Conservation (phyloP, 345 rosid genomes). For the Cochlearia excelsa region DNA sequence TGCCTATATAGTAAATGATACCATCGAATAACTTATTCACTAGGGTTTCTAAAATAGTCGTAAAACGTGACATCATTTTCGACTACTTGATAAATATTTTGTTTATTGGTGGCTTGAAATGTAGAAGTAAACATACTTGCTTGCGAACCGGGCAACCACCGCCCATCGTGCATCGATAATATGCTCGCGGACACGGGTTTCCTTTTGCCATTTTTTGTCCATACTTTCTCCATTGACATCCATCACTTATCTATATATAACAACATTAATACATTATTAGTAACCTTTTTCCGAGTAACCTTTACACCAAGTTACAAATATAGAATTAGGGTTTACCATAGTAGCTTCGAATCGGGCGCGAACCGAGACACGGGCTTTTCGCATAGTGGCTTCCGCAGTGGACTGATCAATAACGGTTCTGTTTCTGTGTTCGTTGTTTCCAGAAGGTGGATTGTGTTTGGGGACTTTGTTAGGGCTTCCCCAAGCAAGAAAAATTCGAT, state of each 20-base stretch:
- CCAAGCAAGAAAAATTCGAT: slow-evolving; percentile 38
- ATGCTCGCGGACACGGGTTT: slow-evolving; percentile 95
- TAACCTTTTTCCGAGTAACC: no score
- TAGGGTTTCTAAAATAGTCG: no score
- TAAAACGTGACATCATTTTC: no score
- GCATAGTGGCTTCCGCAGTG: slow-evolving; percentile 73
- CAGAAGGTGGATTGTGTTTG: slow-evolving; percentile 40
- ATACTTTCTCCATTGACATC: slow-evolving; percentile 96
- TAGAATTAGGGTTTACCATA: slow-evolving; percentile 54
- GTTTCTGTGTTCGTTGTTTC: slow-evolving; percentile 24
- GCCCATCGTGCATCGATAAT: slow-evolving; percentile 96
- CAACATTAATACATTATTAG: slow-evolving; percentile 2
- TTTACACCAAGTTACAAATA: slow-evolving; percentile 5
- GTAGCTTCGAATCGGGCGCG: slow-evolving; percentile 99
- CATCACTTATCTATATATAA: slow-evolving; percentile 66
- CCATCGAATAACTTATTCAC: no score
- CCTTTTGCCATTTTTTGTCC: slow-evolving; percentile 99
- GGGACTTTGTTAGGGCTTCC: slow-evolving; percentile 55
- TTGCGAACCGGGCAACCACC: slow-evolving; percentile 92
- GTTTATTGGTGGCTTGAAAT: no score
- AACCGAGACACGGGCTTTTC: slow-evolving; percentile 97
- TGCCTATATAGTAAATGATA: no score
- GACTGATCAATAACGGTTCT: slow-evolving; percentile 53
- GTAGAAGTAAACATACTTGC: slow-evolving; percentile 48
- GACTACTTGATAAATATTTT: no score